Base-by-base conservation (phyloP, 169 alveolate genomes). In the Cryptosporidium parvum region DNA sequence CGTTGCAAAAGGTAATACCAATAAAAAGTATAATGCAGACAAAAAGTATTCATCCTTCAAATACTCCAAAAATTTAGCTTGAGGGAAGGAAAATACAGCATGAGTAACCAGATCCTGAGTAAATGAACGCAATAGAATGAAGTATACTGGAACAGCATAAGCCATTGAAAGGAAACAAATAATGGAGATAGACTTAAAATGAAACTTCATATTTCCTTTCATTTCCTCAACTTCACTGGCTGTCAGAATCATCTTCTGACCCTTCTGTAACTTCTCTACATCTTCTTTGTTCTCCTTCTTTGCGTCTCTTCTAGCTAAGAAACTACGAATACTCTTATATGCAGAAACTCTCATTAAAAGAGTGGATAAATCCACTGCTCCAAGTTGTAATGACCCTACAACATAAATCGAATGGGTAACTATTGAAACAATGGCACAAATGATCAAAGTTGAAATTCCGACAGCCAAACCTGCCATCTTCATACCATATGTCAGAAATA, bases 81-180 rank as follows among this genome's bases (percentile, higher is more conserved):
- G 75, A 59, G 89, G 89, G 9, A 62, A 80, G 1, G 80, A 44
- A 37, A 80, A 80, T 0, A 65, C 62, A 1, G 89, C 75, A 51
- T 80, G 89, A 16, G 89, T 80, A 62, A 80, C 59, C 35, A 80
- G 1, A 45, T 80, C 89, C 33, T 62, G 65, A 18, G 89, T 80
- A 48, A 80, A 80, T 26, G 80, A 62, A 18, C 89, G 61, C 12
- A 80, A 58, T 26, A 80, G 53, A 18, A 80, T 80, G 75, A 80
- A 80, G 68, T 80, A 80, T 12, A 80, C 89, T 23, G 89, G 89
- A 67, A 80, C 80, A 1, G 89, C 89, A 51, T 80, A 80, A 9
- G 89, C 89, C 89, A 80, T 80, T 3, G 89, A 80, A 33, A 80
- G 70, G 68, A 80, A 80, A 14, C 89, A 80, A 80, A 80, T 80